These are phyloP conservation scores for Casuarina cunninghamiana DNA, from an alignment of 306 rosid species.

Conservation along the genomic window DNA sequence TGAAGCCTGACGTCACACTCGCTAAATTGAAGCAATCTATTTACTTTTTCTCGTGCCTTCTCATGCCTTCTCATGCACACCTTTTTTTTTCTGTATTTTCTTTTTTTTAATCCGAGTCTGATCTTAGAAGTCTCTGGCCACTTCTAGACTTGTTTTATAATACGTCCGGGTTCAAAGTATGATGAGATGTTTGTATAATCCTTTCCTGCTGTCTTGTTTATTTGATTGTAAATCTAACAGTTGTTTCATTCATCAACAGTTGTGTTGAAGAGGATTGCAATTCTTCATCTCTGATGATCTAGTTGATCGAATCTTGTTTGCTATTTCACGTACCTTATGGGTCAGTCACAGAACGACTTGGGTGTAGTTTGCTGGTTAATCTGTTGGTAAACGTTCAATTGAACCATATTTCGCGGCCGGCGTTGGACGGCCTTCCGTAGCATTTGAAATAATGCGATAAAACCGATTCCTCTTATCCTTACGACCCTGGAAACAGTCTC, in stretches of 20 bases:
- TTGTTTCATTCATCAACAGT: slow-evolving; percentile 40
- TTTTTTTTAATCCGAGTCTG: slow-evolving; percentile 35
- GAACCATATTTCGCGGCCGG: too few species aligned
- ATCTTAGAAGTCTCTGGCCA: background rate
- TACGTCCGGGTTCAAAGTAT: slow-evolving; percentile 26
- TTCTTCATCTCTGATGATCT: slow-evolving; percentile 1
- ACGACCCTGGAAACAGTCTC: too few species aligned
- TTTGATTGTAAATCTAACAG: slow-evolving; percentile 47
- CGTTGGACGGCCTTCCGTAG: too few species aligned
- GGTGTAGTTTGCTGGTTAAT: too few species aligned
- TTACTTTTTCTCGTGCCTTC: slow-evolving; percentile 26
- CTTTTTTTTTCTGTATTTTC: slow-evolving; percentile 17
- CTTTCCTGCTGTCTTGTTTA: slow-evolving; percentile 26
- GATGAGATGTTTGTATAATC: slow-evolving; percentile 54
- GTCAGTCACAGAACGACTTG: too few species aligned
- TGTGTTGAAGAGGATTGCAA: slow-evolving; percentile 32
- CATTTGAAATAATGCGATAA: too few species aligned
- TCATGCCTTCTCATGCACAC: slow-evolving; percentile 17
- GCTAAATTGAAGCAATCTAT: slow-evolving; percentile 18
- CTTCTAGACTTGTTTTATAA: slow-evolving; percentile 8
- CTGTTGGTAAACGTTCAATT: too few species aligned
- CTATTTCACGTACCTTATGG: slow-evolving; percentile 6
- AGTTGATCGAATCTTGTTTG: background rate
- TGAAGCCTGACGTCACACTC: slow-evolving; percentile 44
- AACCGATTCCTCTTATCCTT: too few species aligned